These are phyloP conservation scores for Erodium trifolium DNA, from an alignment of 441 rosid genomes.

Conservation along the genomic window DNA sequence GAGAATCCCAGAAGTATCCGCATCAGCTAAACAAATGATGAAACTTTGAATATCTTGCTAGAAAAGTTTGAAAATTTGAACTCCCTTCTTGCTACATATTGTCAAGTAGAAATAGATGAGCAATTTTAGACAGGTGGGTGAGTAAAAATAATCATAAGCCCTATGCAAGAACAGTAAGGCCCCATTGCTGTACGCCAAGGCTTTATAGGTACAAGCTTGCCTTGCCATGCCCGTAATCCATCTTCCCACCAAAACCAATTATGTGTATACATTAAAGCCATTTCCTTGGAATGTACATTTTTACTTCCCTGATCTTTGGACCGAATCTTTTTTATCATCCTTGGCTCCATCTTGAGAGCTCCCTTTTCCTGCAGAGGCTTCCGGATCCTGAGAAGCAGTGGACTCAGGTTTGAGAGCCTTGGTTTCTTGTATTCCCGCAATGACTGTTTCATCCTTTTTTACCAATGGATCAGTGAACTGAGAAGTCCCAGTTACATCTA, in stretches of 20 bases:
- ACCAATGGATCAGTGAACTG: conserved; percentile 20
- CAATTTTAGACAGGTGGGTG: conserved; percentile 1
- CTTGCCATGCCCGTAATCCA: not conserved
- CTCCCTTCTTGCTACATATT: not conserved
- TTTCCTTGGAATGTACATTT: conserved; percentile 20
- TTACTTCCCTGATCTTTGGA: conserved; percentile 25
- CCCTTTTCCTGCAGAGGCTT: conserved; percentile 14
- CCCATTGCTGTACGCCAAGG: conserved; percentile 4
- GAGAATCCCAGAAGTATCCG: too few species aligned
- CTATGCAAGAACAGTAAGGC: not conserved
- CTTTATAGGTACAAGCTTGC: not conserved
- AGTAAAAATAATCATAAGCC: not conserved
- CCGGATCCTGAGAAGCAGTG: conserved; percentile 13
- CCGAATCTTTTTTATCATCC: conserved; percentile 18
- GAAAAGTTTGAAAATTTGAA: not conserved
- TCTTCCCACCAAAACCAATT: conserved; percentile 20
- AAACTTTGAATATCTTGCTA: not conserved
- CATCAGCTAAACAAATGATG: not conserved
- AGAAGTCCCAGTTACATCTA: conserved; percentile 19
- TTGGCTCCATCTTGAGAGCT: conserved; percentile 17
- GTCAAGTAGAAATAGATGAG: not conserved
- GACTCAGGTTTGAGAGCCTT: too few species aligned
- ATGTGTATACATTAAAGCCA: conserved; percentile 16
- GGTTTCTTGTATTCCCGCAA: too few species aligned
- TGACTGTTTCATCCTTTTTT: not conserved